Evolutionary conservation across 345 rosid genomes (phyloP).

Genomic region (Hibiscus tridactylites): DNA sequence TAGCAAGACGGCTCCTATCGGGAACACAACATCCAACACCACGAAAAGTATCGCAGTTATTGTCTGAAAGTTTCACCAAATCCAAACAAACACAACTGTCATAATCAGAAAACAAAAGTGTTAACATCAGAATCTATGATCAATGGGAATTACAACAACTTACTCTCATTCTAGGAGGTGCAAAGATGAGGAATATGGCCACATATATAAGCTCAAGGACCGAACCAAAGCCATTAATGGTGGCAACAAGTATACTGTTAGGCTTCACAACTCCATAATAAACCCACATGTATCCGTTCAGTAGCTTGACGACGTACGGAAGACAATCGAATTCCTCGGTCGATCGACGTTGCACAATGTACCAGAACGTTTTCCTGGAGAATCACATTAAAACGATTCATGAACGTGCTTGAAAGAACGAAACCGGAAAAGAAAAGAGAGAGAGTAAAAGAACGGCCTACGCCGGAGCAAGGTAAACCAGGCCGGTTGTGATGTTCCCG

Average conservation of each 20-base stretch:
- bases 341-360: conserved; percentile 47
- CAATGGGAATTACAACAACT: neutral
- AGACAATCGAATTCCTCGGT: conserved; percentile 71
- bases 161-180: conserved; percentile 47
- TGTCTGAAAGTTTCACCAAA: conserved; percentile 13
- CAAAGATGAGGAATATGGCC: conserved; percentile 45
- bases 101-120: no score
- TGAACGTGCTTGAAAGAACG: neutral
- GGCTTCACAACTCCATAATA: conserved; percentile 74
- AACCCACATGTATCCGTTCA: conserved; percentile 65
- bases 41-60: conserved; percentile 37
- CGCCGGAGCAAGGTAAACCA: conserved; percentile 70
- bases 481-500: conserved; percentile 61
- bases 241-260: conserved; percentile 56
- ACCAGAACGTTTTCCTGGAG: conserved; percentile 65
- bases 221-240: conserved; percentile 69
- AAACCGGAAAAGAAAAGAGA: neutral
- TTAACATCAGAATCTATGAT: no score
- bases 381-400: neutral
- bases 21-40: conserved; percentile 23
- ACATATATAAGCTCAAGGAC: conserved; percentile 45
- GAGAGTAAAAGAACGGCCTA: conserved; percentile 19
- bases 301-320: conserved; percentile 53
- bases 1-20: conserved; percentile 29
- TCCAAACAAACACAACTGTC: neutral